Evolutionary conservation across 2,329 filamentous ascomycete genomes (phyloP).

Genomic region (Nemania sp.): DNA sequence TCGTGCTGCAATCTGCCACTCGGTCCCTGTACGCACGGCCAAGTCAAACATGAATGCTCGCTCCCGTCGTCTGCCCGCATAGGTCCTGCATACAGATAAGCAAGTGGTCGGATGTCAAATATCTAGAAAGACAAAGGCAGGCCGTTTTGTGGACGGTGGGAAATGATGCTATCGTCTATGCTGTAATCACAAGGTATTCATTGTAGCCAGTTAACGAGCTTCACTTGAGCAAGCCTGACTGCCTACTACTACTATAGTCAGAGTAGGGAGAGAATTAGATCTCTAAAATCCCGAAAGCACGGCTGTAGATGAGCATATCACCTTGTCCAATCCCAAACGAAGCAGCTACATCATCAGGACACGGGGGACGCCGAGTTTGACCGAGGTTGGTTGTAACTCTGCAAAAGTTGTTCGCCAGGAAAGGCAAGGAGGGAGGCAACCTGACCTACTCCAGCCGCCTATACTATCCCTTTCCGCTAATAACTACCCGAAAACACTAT

Average conservation of each 20-base stretch:
- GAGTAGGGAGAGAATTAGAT: too few species aligned
- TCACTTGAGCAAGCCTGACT: too few species aligned
- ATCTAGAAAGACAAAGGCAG: neutral
- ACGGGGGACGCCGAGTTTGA: neutral
- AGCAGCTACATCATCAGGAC: neutral
- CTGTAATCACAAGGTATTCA: too few species aligned
- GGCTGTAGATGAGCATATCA: neutral
- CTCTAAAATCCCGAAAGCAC: too few species aligned
- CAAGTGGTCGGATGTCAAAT: neutral
- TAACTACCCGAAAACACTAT: too few species aligned
- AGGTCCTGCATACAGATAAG: constrained; percentile 11
- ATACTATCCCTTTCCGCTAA: too few species aligned
- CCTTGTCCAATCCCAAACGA: neutral
- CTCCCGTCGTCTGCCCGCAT: constrained; percentile 17
- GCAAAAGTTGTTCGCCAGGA: neutral
- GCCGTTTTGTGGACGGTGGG: too few species aligned
- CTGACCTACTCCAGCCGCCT: neutral
- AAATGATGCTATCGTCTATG: too few species aligned
- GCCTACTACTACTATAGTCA: too few species aligned
- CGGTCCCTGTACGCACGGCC: constrained; percentile 14
- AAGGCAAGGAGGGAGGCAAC: neutral
- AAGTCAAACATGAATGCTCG: constrained; percentile 7
- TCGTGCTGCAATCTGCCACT: constrained; percentile 21
- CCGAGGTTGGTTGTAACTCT: neutral
- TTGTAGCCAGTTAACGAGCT: too few species aligned